Base-by-base conservation (phyloP, 148 eudicot species). In the Chenopodium formosanum region DNA sequence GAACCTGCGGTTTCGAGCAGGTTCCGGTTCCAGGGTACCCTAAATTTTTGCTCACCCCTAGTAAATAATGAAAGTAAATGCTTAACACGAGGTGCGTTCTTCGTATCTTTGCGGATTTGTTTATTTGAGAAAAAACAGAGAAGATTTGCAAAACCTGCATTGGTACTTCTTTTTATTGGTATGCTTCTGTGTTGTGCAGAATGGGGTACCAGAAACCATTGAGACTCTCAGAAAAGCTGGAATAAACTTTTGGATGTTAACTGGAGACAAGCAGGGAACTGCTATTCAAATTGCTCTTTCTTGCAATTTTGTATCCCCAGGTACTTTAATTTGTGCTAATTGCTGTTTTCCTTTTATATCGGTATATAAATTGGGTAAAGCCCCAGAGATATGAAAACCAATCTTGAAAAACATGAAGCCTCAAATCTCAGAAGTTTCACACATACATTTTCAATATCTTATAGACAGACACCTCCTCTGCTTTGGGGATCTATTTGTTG, bases 201-300 rank as follows among this genome's bases (percentile, higher is more conserved):
- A 92, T 79, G 98, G 93, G 73, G 99, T 96, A 52, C 99, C 99
- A 27, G 98, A 96, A 84, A 92, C 99, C 73, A 96, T 96, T 80
- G 93, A 88, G 76, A 90, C 92, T 65, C 95, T 96, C 63, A 89
- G 99, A 83, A 91, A 86, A 89, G 99, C 98, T 22, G 99, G 99
- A 68, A 96, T 96, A 83, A 94, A 94, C 87, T 94, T 94, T 89
- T 96, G 99, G 99, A 96, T 96, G 99, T 86, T 96, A 70, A 96
- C 99, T 75, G 99, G 99, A 82, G 98, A 96, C 90, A 94, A 96
- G 89, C 92, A 94, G 86, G 88, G 83, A 80, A 96, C 99, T 63
- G 99, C 99, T 78, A 89, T 96, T 88, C 98, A 96, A 82, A 96
- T 96, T 83, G 99, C 95, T 58, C 91, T 92, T 80, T 94, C 99